Percentiles rank a stretch among this genome's conserved stretches.
These are phyloP conservation scores for Sanghuangporus sanghuang DNA, from an alignment of 1,284 basidiomycete species.

Conservation along the genomic window DNA sequence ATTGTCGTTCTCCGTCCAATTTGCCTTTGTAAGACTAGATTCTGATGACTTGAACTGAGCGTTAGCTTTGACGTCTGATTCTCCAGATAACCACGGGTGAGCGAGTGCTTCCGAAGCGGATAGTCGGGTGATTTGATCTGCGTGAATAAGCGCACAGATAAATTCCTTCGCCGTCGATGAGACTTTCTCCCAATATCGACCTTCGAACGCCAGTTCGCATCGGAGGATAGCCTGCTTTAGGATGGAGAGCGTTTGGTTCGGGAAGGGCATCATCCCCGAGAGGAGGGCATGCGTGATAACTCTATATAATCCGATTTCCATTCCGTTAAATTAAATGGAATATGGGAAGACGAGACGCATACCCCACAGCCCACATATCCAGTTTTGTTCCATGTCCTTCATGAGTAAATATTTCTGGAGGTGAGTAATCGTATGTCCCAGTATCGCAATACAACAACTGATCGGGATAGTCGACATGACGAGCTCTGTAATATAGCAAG, in stretches of 20 bases:
- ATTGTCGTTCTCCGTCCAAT: not conserved
- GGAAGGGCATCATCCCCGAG: constrained; percentile 17
- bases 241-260: constrained; percentile 5
- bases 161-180: constrained; percentile 11
- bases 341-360: not conserved
- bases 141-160: constrained; percentile 1
- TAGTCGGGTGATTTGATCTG: constrained; percentile 3
- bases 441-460: constrained; percentile 14
- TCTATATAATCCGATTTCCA: not conserved
- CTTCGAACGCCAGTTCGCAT: constrained; percentile 6
- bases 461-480: constrained; percentile 10
- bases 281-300: constrained; percentile 12
- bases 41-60: not conserved
- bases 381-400: constrained; percentile 15
- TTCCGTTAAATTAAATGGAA: not conserved
- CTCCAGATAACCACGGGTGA: constrained; percentile 6
- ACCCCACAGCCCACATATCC: constrained; percentile 17
- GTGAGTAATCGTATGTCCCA: constrained; percentile 17
- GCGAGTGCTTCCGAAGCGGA: constrained; percentile 3
- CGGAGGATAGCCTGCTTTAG: constrained; percentile 11
- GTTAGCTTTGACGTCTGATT: not conserved
- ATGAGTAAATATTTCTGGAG: constrained; percentile 15
- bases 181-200: constrained; percentile 10
- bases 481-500: constrained; percentile 1
- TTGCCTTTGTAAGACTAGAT: too few species aligned